Conservation (phyloP, 192 early-diverging fungal genomes). For the Umbelopsis ramanniana region DNA sequence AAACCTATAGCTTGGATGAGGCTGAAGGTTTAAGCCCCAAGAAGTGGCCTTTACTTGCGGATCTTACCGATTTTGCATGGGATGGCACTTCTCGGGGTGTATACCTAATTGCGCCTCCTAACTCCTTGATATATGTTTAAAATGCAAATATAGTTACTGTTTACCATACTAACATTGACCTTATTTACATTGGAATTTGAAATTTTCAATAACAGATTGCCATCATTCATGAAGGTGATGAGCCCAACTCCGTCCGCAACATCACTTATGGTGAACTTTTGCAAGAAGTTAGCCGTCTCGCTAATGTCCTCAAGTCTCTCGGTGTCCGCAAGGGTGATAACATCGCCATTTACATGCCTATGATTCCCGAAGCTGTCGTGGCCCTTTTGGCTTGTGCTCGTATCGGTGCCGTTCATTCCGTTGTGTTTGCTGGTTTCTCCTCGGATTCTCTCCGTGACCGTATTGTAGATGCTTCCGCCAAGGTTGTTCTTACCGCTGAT, state of each 20-base stretch:
- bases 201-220: conserved; percentile 54
- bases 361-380: conserved; percentile 91
- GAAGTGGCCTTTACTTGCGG: too few species aligned
- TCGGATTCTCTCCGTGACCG: conserved; percentile 91
- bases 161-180: too few species aligned
- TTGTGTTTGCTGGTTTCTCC: conserved; percentile 97
- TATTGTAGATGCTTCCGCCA: conserved; percentile 80
- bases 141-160: too few species aligned
- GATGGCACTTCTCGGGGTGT: too few species aligned
- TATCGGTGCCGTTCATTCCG: conserved; percentile 90
- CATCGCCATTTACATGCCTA: conserved; percentile 97
- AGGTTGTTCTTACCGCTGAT: conserved; percentile 89
- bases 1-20: too few species aligned
- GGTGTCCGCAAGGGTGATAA: conserved; percentile 91
- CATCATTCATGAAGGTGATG: conserved; percentile 89
- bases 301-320: conserved; percentile 81
- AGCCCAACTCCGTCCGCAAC: conserved; percentile 74
- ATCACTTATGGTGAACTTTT: conserved; percentile 89
- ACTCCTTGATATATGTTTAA: too few species aligned
- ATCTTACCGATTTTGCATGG: too few species aligned
- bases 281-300: conserved; percentile 78
- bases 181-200: too few species aligned
- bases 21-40: too few species aligned
- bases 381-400: conserved; percentile 94
- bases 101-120: too few species aligned